Percentiles rank a stretch among this genome's conserved stretches.
phyloP scores from a whole-genome alignment of 768 basidiomycete genomes.

The Phlebiopsis gigantea region DNA sequence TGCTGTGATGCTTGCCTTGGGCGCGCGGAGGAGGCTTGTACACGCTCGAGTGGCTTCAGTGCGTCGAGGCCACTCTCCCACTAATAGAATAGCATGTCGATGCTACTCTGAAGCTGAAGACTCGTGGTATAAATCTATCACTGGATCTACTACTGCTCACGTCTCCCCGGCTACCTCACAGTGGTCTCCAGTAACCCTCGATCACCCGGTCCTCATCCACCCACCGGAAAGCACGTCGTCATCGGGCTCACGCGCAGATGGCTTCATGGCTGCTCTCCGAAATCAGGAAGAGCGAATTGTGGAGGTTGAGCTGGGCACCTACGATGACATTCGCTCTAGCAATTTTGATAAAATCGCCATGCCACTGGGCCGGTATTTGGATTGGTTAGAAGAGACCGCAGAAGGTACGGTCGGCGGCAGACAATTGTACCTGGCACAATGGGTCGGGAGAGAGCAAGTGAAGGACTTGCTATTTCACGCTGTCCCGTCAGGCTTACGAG shows the following conservation, averaged over 20 bases:
- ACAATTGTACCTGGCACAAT: conserved; percentile 9
- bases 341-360: conserved; percentile 13
- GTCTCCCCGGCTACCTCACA: background rate
- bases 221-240: no score
- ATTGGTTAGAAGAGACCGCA: conserved; percentile 16
- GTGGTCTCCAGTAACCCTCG: background rate
- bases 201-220: background rate
- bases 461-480: background rate
- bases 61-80: no score
- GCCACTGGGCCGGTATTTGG: conserved; percentile 16
- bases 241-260: background rate
- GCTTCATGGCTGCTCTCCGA: conserved; percentile 13
- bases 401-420: conserved; percentile 1
- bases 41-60: no score
- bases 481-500: conserved; percentile 7
- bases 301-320: conserved; percentile 21
- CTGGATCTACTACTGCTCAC: background rate
- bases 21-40: no score
- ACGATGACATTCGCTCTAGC: conserved; percentile 8
- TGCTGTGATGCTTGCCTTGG: no score
- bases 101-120: no score
- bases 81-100: no score
- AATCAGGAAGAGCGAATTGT: conserved; percentile 13
- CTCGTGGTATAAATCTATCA: background rate
- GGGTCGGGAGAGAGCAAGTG: conserved; percentile 12